Conservation (phyloP, 257 asterid species). For the Perilla frutescens region DNA sequence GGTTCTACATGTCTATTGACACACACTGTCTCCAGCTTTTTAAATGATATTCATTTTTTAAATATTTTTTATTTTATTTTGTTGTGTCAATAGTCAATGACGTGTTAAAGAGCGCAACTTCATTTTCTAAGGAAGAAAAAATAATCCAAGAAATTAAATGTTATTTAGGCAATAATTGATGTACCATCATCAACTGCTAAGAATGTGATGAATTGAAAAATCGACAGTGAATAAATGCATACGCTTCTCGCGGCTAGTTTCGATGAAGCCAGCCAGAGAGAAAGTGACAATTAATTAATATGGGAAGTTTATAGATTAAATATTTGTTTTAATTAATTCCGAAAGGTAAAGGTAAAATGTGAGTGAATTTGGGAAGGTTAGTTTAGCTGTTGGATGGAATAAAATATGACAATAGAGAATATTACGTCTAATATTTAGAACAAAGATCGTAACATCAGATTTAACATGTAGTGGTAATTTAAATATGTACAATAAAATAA, state of each 20-base stretch:
- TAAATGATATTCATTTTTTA: no score
- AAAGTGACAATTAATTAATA: not conserved
- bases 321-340: no score
- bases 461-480: no score
- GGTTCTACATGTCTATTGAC: not conserved
- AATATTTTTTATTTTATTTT: not conserved
- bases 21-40: conserved; percentile 8
- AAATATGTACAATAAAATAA: no score
- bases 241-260: not conserved
- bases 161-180: conserved; percentile 19
- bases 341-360: no score
- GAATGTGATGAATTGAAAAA: conserved; percentile 2
- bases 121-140: not conserved
- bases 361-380: no score
- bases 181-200: conserved; percentile 11
- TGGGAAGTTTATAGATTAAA: no score
- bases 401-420: no score
- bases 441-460: no score
- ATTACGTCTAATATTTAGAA: no score
- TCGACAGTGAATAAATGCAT: not conserved
- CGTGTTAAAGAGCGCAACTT: conserved; percentile 7
- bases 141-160: not conserved
- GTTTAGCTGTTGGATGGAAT: no score
- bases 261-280: not conserved
- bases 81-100: conserved; percentile 21